phyloP scores from a whole-genome alignment of 2,329 filamentous ascomycete species.

The Leptoxyphium fumago region DNA sequence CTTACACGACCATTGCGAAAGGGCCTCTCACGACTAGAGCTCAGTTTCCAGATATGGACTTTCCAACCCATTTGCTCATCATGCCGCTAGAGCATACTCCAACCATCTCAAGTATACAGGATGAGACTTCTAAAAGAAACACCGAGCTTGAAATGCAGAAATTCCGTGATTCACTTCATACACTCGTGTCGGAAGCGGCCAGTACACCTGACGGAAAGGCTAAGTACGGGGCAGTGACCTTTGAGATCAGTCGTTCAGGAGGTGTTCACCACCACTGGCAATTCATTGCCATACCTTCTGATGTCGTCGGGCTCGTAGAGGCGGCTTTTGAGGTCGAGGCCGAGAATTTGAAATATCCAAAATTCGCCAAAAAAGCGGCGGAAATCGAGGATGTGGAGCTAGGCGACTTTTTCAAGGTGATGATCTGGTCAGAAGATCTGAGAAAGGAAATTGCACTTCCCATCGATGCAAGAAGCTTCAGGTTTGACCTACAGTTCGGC shows the following conservation, averaged over 20 bases:
- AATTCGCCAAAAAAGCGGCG: conserved; percentile 26
- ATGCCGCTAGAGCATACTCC: conserved; percentile 74
- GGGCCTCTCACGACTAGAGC: conserved; percentile 62
- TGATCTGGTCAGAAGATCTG: conserved; percentile 24
- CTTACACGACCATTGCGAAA: conserved; percentile 83
- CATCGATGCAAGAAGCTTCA: conserved; percentile 53
- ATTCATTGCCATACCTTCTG: conserved; percentile 59
- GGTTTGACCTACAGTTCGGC: conserved; percentile 85
- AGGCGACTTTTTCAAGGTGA: conserved; percentile 19
- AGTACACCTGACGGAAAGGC: conserved; percentile 13
- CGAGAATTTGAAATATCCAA: conserved; percentile 52
- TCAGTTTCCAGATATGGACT: conserved; percentile 56
- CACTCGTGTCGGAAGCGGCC: conserved; percentile 45
- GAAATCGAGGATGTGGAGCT: conserved; percentile 11
- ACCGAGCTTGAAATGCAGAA: conserved; percentile 70
- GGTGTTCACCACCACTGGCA: conserved; percentile 94
- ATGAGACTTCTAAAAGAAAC: conserved; percentile 36
- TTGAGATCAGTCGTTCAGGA: conserved; percentile 70
- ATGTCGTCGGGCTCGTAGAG: conserved; percentile 66
- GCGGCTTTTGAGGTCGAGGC: conserved; percentile 80
- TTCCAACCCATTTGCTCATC: conserved; percentile 79
- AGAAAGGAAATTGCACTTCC: conserved; percentile 56
- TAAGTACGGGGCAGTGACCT: conserved; percentile 65
- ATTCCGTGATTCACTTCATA: conserved; percentile 63
- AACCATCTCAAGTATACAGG: conserved; percentile 53